Base-by-base conservation (phyloP, 768 basidiomycete species). In the Panellus pusillus region DNA sequence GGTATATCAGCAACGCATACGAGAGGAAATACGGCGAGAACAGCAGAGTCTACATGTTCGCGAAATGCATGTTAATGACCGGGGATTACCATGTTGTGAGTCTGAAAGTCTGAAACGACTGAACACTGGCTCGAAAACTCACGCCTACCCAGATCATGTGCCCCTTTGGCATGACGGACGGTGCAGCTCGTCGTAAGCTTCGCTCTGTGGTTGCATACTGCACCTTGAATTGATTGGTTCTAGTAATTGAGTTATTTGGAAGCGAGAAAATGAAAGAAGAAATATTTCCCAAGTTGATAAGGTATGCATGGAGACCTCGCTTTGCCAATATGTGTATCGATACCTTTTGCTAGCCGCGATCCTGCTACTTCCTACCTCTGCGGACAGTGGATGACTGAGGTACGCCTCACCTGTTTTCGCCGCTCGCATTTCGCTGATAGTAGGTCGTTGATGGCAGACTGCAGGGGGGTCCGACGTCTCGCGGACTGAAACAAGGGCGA, bases 381-480 rank as follows among this genome's bases (percentile, higher is more conserved):
- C 8, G 89, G 89, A 0, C 89, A 91, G 68, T 91, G 87, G 87
- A 89, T 88, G 88, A 89, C 88, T 6, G 87, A 89, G 72, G 86
- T 78, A 52, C 6, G 67, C 54, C 55, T 7, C 14, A 58, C 69
- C 31, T 66, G 68, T 8, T 65, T 75, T 70, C 59, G 55, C 24
- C 24, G 3, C 24, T 24, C 24, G 24, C 24, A 35, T 35, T 35
- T 35, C 32, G 14, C 14, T 35, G 3, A 35, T 24, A 35, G 14
- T 14, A 3, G 32, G 14, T 35, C 32, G 14, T 35, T 35, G 11
- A 14, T 35, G 11, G 8, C 83, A 79, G 85, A 17, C 79, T 86
- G 12, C 24, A 3, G 88, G 87, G 32, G 86, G 87, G 2, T 90
- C 87, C 9, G 89, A 90, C 61, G 80, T 91, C 12, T 87, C 86